Conservation (phyloP, 2,329 filamentous ascomycete genomes). For the Triangularia verruculosa region DNA sequence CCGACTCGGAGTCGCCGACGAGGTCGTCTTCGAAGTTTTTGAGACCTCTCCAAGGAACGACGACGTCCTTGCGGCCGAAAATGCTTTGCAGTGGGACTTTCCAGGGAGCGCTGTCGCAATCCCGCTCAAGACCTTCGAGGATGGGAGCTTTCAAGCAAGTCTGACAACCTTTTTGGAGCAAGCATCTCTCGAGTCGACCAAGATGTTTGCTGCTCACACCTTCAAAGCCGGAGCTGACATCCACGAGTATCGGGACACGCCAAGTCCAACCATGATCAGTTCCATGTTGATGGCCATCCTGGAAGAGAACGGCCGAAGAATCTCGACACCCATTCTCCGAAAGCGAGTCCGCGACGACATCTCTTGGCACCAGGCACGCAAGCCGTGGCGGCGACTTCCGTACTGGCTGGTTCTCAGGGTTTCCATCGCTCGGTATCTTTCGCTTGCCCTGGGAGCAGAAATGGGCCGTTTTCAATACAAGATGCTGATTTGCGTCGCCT, state of each 20-base stretch:
- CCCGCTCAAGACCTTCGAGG: slow-evolving; percentile 33
- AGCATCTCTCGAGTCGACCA: slow-evolving; percentile 51
- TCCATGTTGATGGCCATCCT: slow-evolving; percentile 60
- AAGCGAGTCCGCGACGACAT: slow-evolving; percentile 66
- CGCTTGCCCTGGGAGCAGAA: slow-evolving; percentile 37
- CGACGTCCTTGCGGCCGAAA: slow-evolving; percentile 48
- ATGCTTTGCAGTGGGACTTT: slow-evolving; percentile 57
- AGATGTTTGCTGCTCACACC: slow-evolving; percentile 49
- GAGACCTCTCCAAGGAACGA: slow-evolving; percentile 55
- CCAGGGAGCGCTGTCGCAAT: slow-evolving; percentile 53
- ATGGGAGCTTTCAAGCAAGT: slow-evolving; percentile 42
- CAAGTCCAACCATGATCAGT: slow-evolving; percentile 55
- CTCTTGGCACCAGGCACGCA: slow-evolving; percentile 42
- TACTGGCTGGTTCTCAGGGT: slow-evolving; percentile 63
- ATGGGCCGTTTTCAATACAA: slow-evolving; percentile 54
- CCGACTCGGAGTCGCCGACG: slow-evolving; percentile 1
- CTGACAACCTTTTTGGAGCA: slow-evolving; percentile 55
- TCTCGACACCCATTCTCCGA: slow-evolving; percentile 38
- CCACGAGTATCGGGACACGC: slow-evolving; percentile 56
- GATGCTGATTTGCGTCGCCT: slow-evolving; percentile 48
- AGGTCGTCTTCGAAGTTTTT: slow-evolving; percentile 53
- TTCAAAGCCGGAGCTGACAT: slow-evolving; percentile 49
- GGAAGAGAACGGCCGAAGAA: slow-evolving; percentile 47
- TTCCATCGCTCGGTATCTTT: slow-evolving; percentile 51
- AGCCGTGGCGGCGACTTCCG: slow-evolving; percentile 61